Base-by-base conservation (phyloP, 2,329 filamentous ascomycete species). In the Ambrosiella cleistominuta region DNA sequence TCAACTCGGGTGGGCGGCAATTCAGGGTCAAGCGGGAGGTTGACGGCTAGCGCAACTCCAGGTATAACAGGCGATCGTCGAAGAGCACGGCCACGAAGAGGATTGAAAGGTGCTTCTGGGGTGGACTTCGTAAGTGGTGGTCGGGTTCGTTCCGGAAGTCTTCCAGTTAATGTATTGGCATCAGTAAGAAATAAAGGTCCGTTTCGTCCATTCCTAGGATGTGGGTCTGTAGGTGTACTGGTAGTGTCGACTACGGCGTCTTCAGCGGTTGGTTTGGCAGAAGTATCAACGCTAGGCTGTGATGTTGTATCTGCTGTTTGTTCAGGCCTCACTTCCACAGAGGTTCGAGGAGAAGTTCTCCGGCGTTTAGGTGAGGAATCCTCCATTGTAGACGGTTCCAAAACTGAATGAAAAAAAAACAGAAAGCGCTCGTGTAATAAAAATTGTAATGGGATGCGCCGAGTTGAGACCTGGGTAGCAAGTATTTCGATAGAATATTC, bases 301-400 rank as follows among this genome's bases (percentile, higher is more conserved):
- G 57, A 51, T 35, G 37, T 7, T 3, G 49, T 13, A 13, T 58
- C 7, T 12, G 37, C 42, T 15, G 49, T 19, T 52, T 53, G 37
- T 13, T 15, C 56, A 55, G 60, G 54, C 15, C 64, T 60, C 37
- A 65, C 62, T 19, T 71, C 65, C 54, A 74, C 65, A 7, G 72
- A 72, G 27, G 71, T 73, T 19, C 72, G 74, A 15, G 80, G 77
- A 61, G 80, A 83, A 19, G 74, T 81, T 66, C 81, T 82, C 65
- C 81, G 77, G 66, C 81, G 74, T 68, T 86, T 86, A 4, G 79
- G 72, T 52, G 81, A 77, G 35, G 81, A 79, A 58, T 74, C 71
- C 62, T 47, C 44, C 44, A 47, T 47, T 47, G 11, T 27, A 27
- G 27, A 27, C 27, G 27, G 27, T 27, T 3, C 27, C 27, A 27